phyloP scores from a whole-genome alignment of 2,329 filamentous ascomycete genomes.

The Chaetomium sp. region DNA sequence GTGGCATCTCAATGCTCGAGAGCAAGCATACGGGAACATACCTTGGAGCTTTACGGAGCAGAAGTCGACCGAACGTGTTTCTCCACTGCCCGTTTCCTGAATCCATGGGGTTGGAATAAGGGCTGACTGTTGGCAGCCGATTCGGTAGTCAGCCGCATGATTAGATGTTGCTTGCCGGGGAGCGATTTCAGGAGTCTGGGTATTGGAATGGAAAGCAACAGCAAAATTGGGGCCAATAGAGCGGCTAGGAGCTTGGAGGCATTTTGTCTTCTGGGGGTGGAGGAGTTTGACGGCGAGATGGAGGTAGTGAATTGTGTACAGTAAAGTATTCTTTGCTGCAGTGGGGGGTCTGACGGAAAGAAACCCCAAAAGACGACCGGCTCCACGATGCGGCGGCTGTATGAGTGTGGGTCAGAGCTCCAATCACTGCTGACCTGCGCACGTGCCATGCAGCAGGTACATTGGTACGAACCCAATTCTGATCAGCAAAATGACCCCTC shows the following conservation, averaged over 20 bases:
- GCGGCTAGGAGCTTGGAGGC: background rate
- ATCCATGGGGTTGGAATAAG: background rate
- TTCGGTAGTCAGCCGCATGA: constrained; percentile 11
- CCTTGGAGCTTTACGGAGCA: constrained; percentile 2
- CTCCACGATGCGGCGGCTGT: constrained; percentile 24
- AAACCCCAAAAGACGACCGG: constrained; percentile 22
- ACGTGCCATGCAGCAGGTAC: constrained; percentile 16
- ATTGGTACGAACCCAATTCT: constrained; percentile 17
- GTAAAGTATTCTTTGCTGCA: constrained; percentile 30
- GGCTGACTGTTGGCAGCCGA: background rate
- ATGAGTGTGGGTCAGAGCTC: constrained; percentile 12
- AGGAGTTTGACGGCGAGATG: constrained; percentile 3
- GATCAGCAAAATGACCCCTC: constrained; percentile 17
- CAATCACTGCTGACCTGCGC: constrained; percentile 10
- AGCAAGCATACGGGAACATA: constrained; percentile 11
- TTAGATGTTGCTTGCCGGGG: background rate
- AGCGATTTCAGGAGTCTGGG: background rate
- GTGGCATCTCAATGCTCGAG: background rate
- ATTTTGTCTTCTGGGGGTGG: background rate
- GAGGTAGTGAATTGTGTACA: constrained; percentile 24
- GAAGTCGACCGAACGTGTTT: background rate
- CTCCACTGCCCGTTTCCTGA: background rate
- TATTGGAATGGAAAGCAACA: background rate
- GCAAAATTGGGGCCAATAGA: background rate
- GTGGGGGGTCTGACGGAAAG: constrained; percentile 25